Conservation (phyloP, 1,139 yeast genomes). For the Debaryomyces sp. region DNA sequence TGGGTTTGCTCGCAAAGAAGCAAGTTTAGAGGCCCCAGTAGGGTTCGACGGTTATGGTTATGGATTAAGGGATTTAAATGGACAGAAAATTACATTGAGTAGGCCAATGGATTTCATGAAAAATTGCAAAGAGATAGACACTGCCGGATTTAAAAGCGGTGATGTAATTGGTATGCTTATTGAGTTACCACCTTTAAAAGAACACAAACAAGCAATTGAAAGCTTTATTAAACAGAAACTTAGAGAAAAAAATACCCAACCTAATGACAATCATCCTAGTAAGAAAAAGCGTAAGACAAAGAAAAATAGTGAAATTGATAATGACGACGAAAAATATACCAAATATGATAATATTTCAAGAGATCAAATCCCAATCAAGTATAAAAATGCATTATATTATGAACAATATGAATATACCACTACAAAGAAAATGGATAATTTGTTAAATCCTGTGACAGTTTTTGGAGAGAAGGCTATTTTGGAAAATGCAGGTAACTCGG, state of each 20-base stretch:
- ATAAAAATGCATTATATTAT: constrained; percentile 74
- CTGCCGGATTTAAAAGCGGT: constrained; percentile 62
- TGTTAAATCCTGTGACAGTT: constrained; percentile 71
- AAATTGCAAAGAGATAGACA: constrained; percentile 13
- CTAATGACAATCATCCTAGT: constrained; percentile 17
- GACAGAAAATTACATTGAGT: constrained; percentile 76
- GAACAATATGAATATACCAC: constrained; percentile 86
- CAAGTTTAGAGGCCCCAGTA: constrained; percentile 90
- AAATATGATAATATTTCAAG: constrained; percentile 51
- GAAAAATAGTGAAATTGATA: constrained; percentile 9
- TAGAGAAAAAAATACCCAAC: constrained; percentile 12
- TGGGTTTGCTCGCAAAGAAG: constrained; percentile 84
- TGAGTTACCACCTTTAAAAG: constrained; percentile 59
- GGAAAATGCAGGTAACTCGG: constrained; percentile 28
- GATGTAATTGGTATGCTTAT: constrained; percentile 83
- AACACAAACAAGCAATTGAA: constrained; percentile 38
- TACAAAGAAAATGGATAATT: constrained; percentile 74
- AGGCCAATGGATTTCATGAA: constrained; percentile 60
- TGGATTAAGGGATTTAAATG: constrained; percentile 81
- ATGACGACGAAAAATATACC: constrained; percentile 27
- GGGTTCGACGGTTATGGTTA: constrained; percentile 96
- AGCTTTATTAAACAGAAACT: constrained; percentile 20
- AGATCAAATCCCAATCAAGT: constrained; percentile 87
- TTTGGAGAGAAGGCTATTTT: constrained; percentile 64
- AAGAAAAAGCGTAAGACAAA: constrained; percentile 19